Base-by-base conservation (phyloP, 345 rosid species). In the Hypericum perforatum region DNA sequence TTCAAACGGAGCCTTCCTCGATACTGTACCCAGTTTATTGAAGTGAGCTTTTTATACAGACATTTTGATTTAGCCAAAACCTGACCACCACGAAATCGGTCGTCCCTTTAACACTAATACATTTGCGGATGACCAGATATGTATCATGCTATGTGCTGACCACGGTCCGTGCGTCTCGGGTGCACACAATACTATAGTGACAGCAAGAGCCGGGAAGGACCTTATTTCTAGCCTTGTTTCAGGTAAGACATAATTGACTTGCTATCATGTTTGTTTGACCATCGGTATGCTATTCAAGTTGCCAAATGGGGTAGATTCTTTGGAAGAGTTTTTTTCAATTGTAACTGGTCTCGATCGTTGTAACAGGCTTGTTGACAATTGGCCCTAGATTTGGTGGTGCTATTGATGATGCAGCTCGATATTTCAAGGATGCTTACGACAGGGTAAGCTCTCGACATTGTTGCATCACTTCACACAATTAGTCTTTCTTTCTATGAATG, bases 351-450 rank as follows among this genome's bases (percentile, higher is more conserved):
- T 43, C 52, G 68, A 42, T 53, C 55, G 62, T 57, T 46, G 58
- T 54, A 36, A 55, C 82, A 86, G 98, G 98, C 67, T 76, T 92
- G 76, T 76, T 92, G 41, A 92, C 96, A 10, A 88, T 92, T 58
- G 98, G 98, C 59, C 98, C 96, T 5, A 81, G 96, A 73, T 92
- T 92, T 64, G 98, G 96, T 69, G 96, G 96, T 65, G 98, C 98
- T 50, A 80, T 92, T 70, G 95, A 92, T 62, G 98, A 92, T 57
- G 96, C 94, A 55, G 95, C 98, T 56, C 80, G 95, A 60, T 91
- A 83, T 76, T 91, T 91, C 58, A 88, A 91, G 76, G 98, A 91
- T 77, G 98, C 94, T 63, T 87, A 79, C 51, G 94, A 88, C 64
- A 80, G 74, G 76, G 96, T 85, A 78, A 70, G 71, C 50, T 54